These are phyloP conservation scores for Diutina pseudorugosa DNA, from an alignment of 1,139 yeast species.

Conservation along the genomic window DNA sequence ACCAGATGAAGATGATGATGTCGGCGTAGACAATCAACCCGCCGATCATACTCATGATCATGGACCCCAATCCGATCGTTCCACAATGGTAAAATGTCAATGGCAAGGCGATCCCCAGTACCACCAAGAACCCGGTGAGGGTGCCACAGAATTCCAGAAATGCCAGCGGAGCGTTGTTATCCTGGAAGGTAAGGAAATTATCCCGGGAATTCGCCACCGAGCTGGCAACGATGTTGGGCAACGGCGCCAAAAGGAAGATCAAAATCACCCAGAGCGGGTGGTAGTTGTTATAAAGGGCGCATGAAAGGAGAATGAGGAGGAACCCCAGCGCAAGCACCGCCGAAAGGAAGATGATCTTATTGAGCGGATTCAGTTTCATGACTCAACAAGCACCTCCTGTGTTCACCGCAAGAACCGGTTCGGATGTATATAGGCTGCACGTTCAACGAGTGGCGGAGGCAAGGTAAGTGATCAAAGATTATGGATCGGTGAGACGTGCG, in stretches of 20 bases:
- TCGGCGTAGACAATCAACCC: conserved; percentile 64
- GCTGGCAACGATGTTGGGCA: conserved; percentile 45
- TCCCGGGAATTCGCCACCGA: conserved; percentile 31
- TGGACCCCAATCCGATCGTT: conserved; percentile 44
- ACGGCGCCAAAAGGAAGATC: conserved; percentile 57
- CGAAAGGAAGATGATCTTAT: conserved; percentile 59
- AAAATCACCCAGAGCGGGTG: conserved; percentile 57
- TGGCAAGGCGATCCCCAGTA: conserved; percentile 61
- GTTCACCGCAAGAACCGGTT: background rate
- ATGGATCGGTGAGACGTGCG: background rate
- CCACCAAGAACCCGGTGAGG: conserved; percentile 51
- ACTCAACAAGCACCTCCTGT: background rate
- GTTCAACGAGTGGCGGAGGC: background rate
- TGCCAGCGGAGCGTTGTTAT: background rate
- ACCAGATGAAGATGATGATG: conserved; percentile 58
- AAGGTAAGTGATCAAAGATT: background rate
- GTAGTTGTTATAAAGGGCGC: conserved; percentile 65
- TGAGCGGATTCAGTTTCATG: conserved; percentile 37
- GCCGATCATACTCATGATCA: conserved; percentile 55
- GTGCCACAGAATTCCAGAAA: conserved; percentile 50
- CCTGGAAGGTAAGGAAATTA: conserved; percentile 51
- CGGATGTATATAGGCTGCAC: background rate
- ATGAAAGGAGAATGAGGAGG: conserved; percentile 55
- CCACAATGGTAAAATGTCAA: conserved; percentile 49
- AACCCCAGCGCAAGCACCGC: conserved; percentile 66